A percentile compares a stretch with the other conserved stretches of the same genome.
Evolutionary conservation across 805 yeast species (phyloP).

Genomic region (Starmerella vaccinii): DNA sequence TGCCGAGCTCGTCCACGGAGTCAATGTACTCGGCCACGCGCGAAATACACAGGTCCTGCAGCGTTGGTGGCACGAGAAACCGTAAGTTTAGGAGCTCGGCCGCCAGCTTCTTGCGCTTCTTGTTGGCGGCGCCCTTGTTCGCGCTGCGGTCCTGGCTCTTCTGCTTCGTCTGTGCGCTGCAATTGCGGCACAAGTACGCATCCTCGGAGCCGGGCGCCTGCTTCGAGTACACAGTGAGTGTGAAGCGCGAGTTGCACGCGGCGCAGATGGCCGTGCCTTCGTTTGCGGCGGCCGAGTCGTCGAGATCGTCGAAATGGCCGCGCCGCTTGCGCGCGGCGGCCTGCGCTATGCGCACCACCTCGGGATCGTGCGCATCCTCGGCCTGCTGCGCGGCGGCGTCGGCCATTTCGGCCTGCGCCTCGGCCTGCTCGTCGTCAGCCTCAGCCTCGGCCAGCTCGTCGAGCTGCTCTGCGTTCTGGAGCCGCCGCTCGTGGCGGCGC

Average conservation of each 20-base stretch:
- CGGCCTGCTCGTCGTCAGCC: conserved; percentile 9
- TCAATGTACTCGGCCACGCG: conserved; percentile 56
- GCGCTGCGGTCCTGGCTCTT: conserved; percentile 35
- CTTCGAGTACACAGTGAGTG: conserved; percentile 57
- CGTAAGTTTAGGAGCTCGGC: conserved; percentile 70
- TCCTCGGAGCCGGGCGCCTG: conserved; percentile 30
- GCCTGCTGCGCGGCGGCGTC: conserved; percentile 28
- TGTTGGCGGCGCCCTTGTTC: conserved; percentile 36
- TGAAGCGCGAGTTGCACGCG: conserved; percentile 50
- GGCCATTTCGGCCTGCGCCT: conserved; percentile 28
- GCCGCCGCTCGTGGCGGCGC: conserved; percentile 27
- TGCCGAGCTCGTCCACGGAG: conserved; percentile 75
- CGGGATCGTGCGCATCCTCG: conserved; percentile 24
- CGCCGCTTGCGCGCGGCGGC: conserved; percentile 26
- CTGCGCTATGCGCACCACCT: conserved; percentile 23
- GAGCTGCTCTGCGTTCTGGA: conserved; percentile 8
- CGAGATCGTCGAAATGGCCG: conserved; percentile 18
- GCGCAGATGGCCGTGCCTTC: conserved; percentile 54
- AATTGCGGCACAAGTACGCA: conserved; percentile 51
- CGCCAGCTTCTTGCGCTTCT: conserved; percentile 68
- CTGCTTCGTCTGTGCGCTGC: conserved; percentile 39
- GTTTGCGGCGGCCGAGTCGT: conserved; percentile 18
- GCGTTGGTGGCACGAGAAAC: conserved; percentile 47
- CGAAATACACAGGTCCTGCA: conserved; percentile 74
- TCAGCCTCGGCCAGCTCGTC: no score